These are phyloP conservation scores for Hermanozyma aechmeae DNA, from an alignment of 805 yeast species.

Conservation along the genomic window DNA sequence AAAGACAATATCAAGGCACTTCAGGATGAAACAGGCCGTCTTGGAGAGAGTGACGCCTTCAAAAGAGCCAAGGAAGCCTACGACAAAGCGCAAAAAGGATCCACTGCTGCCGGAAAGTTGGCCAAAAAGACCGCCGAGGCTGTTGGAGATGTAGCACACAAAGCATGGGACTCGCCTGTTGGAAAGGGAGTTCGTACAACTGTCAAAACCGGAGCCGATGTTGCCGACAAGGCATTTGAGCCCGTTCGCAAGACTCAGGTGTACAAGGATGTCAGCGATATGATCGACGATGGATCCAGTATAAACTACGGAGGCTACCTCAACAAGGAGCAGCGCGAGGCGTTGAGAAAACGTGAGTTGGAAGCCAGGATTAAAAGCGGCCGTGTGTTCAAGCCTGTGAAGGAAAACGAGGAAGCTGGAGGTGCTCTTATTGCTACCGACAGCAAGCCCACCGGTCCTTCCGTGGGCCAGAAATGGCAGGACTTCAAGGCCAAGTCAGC, in stretches of 20 bases:
- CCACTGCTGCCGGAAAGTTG: slow-evolving; percentile 62
- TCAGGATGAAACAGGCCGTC: slow-evolving; percentile 90
- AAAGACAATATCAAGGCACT: slow-evolving; percentile 90
- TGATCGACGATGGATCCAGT: slow-evolving; percentile 86
- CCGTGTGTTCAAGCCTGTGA: slow-evolving; percentile 55
- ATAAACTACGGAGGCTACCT: slow-evolving; percentile 89
- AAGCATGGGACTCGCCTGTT: slow-evolving; percentile 95
- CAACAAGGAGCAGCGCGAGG: slow-evolving; percentile 69
- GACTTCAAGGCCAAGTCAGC: slow-evolving; percentile 58
- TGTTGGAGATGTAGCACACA: slow-evolving; percentile 79
- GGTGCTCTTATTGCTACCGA: slow-evolving; percentile 75
- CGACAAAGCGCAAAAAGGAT: slow-evolving; percentile 67
- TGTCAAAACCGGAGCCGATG: slow-evolving; percentile 74
- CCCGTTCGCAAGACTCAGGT: slow-evolving; percentile 89
- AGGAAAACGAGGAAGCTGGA: slow-evolving; percentile 77
- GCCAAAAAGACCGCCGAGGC: slow-evolving; percentile 87
- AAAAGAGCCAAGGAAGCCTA: slow-evolving; percentile 90
- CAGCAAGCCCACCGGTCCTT: slow-evolving; percentile 63
- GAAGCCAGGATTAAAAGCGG: slow-evolving; percentile 53
- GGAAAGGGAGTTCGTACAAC: slow-evolving; percentile 84
- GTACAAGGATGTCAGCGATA: slow-evolving; percentile 81
- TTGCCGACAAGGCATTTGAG: slow-evolving; percentile 79
- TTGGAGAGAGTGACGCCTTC: slow-evolving; percentile 91
- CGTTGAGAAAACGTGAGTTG: slow-evolving; percentile 44
- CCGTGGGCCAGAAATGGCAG: slow-evolving; percentile 55